Evolutionary conservation across 805 yeast species (phyloP).

Genomic region (Saccharomycopsis sp.): DNA sequence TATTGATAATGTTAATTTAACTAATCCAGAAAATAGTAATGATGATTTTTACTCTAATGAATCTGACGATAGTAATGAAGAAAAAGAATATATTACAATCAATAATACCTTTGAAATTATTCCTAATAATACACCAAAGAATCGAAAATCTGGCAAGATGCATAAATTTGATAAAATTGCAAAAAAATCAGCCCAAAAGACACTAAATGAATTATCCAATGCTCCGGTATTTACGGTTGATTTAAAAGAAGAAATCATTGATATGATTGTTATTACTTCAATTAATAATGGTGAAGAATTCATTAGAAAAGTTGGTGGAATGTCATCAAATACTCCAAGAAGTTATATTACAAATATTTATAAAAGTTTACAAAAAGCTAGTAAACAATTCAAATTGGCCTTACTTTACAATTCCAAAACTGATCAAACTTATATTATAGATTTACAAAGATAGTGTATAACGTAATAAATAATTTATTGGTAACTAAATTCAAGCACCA

Average conservation of each 20-base stretch:
- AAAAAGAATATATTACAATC: conserved; percentile 17
- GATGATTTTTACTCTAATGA: conserved; percentile 19
- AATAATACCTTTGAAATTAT: conserved; percentile 26
- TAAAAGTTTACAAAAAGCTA: conserved; percentile 53
- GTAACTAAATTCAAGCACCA: no score
- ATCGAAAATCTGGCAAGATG: conserved; percentile 64
- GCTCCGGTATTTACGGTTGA: conserved; percentile 78
- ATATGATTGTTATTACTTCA: conserved; percentile 71
- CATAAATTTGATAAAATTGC: conserved; percentile 74
- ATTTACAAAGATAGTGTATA: conserved; percentile 40
- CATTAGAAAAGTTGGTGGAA: conserved; percentile 72
- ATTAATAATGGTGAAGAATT: conserved; percentile 68
- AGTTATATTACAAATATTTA: conserved; percentile 71
- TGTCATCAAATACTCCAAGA: conserved; percentile 68
- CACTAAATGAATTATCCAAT: conserved; percentile 42
- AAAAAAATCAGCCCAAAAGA: conserved; percentile 42
- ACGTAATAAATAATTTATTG: no score
- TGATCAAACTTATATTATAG: conserved; percentile 57
- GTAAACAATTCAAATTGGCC: conserved; percentile 65
- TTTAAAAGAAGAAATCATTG: conserved; percentile 70
- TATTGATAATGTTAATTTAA: background rate
- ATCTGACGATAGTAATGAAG: conserved; percentile 22
- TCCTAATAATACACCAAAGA: conserved; percentile 72
- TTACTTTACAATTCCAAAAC: conserved; percentile 71
- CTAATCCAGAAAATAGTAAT: background rate